Evolutionary conservation across 768 basidiomycete genomes (phyloP).

Genomic region (Naganishia antarctica): DNA sequence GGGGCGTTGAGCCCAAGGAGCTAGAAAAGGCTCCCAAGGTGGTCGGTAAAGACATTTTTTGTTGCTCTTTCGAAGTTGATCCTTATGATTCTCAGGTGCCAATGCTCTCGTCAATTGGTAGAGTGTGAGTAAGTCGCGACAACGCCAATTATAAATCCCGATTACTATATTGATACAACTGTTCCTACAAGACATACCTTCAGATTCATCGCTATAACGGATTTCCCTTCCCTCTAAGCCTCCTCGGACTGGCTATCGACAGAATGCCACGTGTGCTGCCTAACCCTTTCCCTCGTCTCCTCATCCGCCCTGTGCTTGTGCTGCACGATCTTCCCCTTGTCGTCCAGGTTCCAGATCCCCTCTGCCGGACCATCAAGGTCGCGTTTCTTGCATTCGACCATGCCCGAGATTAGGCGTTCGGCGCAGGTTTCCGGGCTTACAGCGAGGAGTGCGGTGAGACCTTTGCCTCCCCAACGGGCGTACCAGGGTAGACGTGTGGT

Average conservation of each 20-base stretch:
- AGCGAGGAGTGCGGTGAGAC: neutral
- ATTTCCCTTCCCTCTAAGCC: neutral
- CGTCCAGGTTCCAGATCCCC: conserved; percentile 23
- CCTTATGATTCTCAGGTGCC: too few relatives aligned
- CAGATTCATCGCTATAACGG: too few relatives aligned
- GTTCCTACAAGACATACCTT: too few relatives aligned
- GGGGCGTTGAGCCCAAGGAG: too few relatives aligned
- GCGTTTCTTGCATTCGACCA: conserved; percentile 9
- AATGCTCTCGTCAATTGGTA: too few relatives aligned
- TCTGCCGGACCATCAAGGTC: neutral
- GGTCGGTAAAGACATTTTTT: too few relatives aligned
- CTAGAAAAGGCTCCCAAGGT: too few relatives aligned
- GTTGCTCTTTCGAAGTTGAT: too few relatives aligned
- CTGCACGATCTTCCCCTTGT: conserved; percentile 24
- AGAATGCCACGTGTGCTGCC: conserved; percentile 25
- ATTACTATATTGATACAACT: too few relatives aligned
- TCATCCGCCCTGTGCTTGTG: conserved; percentile 16
- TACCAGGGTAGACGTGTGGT: conserved; percentile 11
- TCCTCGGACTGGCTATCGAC: conserved; percentile 21
- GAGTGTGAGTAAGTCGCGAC: too few relatives aligned
- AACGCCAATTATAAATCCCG: too few relatives aligned
- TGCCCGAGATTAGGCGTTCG: conserved; percentile 14
- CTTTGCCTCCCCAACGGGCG: neutral
- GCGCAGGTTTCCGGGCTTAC: conserved; percentile 26
- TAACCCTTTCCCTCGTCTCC: conserved; percentile 21